A percentile compares a stretch with the other conserved stretches of the same genome.
These are phyloP conservation scores for Solanum chacoense DNA, from an alignment of 305 asterid species.

Conservation along the genomic window DNA sequence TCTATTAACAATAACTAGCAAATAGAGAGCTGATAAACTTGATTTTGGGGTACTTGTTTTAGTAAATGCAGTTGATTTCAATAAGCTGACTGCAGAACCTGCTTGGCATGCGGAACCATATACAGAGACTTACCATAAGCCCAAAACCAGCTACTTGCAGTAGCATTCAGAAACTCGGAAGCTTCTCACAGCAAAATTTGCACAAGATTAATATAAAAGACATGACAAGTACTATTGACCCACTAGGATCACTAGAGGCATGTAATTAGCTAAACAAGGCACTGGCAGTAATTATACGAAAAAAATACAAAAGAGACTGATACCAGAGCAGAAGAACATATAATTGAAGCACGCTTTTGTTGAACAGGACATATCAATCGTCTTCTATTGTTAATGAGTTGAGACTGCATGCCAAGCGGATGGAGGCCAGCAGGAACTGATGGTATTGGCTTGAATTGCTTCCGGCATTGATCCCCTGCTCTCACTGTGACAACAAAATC, in stretches of 20 bases:
- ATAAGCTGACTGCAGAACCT: neutral
- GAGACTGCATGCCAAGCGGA: constrained; percentile 22
- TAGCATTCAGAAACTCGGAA: neutral
- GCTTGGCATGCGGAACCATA: neutral
- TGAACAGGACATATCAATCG: constrained; percentile 10
- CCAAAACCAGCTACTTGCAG: neutral
- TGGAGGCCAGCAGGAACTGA: constrained; percentile 15
- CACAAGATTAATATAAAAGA: neutral
- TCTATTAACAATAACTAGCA: neutral
- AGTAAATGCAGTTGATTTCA: neutral
- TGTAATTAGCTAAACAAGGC: neutral
- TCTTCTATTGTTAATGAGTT: constrained; percentile 16
- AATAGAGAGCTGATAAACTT: neutral
- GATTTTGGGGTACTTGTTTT: neutral
- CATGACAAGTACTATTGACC: neutral
- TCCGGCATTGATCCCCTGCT: constrained; percentile 19
- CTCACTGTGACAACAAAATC: constrained; percentile 18
- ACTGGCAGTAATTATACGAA: neutral
- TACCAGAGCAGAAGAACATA: constrained; percentile 63
- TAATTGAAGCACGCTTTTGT: constrained; percentile 27
- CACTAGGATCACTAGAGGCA: neutral
- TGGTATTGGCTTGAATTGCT: constrained; percentile 17
- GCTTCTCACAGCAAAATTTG: neutral
- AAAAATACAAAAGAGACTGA: neutral
- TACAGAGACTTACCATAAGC: neutral